Conservation (phyloP, 2,329 filamentous ascomycete species). For the Fusarium sp. region DNA sequence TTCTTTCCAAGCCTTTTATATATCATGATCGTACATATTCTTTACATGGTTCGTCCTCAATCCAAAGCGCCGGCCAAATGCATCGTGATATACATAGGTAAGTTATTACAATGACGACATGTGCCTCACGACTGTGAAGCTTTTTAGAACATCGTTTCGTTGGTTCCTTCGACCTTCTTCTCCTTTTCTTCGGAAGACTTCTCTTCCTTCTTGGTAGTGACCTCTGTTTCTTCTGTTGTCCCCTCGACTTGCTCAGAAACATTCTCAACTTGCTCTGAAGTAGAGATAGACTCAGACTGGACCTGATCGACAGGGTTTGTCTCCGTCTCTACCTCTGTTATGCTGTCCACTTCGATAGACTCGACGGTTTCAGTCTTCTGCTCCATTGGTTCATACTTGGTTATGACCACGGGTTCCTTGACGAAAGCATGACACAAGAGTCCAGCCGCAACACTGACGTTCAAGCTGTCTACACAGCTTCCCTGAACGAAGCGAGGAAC, state of each 20-base stretch:
- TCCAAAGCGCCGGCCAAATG: conserved; percentile 32
- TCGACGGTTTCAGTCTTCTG: not conserved
- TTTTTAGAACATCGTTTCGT: conserved; percentile 28
- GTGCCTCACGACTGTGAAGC: conserved; percentile 1
- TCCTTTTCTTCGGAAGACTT: conserved; percentile 15
- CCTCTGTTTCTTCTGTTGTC: not conserved
- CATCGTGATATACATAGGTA: conserved; percentile 38
- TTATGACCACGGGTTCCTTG: conserved; percentile 47
- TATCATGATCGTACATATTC: conserved; percentile 26
- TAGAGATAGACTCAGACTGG: not conserved
- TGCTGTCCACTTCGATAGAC: not conserved
- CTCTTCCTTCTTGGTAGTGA: conserved; percentile 4
- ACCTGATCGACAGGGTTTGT: not conserved
- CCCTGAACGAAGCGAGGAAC: conserved; percentile 68
- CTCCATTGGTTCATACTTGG: conserved; percentile 19
- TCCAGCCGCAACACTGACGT: conserved; percentile 89
- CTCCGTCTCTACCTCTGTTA: not conserved
- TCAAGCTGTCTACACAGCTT: conserved; percentile 84
- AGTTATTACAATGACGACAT: conserved; percentile 23
- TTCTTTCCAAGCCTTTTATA: conserved; percentile 18
- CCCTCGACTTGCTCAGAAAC: conserved; percentile 3
- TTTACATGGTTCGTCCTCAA: not conserved
- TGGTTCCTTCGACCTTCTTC: conserved; percentile 11
- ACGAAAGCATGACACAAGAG: conserved; percentile 79
- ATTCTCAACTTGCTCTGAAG: not conserved